Evolutionary conservation across 1,284 basidiomycete species (phyloP).

Genomic region (Coniophora puteana): DNA sequence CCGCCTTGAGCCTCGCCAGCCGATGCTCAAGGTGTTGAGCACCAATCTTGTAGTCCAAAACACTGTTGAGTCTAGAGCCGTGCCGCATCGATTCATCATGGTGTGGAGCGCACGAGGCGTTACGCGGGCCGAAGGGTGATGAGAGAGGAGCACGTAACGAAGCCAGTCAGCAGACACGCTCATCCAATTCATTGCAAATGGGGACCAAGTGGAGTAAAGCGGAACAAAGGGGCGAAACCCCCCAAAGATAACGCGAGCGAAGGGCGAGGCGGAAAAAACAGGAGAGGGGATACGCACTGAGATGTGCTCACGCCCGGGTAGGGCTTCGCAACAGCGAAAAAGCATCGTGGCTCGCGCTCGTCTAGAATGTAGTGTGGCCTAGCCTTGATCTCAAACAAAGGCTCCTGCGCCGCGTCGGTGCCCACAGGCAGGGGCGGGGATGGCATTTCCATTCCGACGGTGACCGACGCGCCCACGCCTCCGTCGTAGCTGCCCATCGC

Average conservation of each 20-base stretch:
- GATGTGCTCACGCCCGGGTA: conserved; percentile 74
- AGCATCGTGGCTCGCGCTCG: conserved; percentile 44
- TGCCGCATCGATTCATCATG: neutral
- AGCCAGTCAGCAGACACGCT: conserved; percentile 12
- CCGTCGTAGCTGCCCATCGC: neutral
- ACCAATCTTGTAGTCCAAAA: conserved; percentile 75
- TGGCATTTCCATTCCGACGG: conserved; percentile 13
- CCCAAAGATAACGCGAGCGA: neutral
- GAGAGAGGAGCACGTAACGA: conserved; percentile 1
- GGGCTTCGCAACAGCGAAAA: conserved; percentile 73
- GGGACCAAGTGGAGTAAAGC: too few species aligned
- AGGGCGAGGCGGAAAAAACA: neutral
- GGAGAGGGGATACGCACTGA: too few species aligned
- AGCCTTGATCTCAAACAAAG: conserved; percentile 74
- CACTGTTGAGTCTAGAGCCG: conserved; percentile 62
- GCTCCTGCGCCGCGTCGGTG: too few species aligned
- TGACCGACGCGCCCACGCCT: too few species aligned
- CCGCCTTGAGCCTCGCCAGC: conserved; percentile 41
- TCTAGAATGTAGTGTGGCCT: conserved; percentile 53
- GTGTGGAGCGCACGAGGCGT: neutral
- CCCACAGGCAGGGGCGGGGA: conserved; percentile 27
- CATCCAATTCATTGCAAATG: conserved; percentile 50
- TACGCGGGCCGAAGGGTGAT: too few species aligned
- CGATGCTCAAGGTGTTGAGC: conserved; percentile 65
- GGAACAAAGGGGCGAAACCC: too few species aligned